Percentiles rank a stretch among this genome's conserved stretches.
These are phyloP conservation scores for Phytophthora multivora DNA, from an alignment of 352 stramenopile species.

Conservation along the genomic window DNA sequence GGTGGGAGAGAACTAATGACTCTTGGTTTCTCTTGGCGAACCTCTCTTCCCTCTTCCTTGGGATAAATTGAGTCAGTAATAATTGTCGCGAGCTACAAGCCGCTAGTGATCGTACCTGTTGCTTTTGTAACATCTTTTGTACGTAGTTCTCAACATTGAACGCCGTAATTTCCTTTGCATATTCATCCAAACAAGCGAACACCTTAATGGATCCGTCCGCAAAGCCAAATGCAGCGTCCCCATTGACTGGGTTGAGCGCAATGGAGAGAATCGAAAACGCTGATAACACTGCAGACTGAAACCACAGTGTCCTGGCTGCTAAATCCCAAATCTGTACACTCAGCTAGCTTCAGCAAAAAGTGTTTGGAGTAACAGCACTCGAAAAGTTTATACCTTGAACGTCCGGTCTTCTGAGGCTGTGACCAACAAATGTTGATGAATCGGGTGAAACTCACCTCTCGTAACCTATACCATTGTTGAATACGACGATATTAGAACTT, in stretches of 20 bases:
- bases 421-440: slow-evolving; percentile 67
- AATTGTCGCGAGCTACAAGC: background rate
- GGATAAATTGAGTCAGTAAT: slow-evolving; percentile 2
- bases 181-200: slow-evolving; percentile 57
- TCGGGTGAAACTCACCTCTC: slow-evolving; percentile 73
- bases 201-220: slow-evolving; percentile 66
- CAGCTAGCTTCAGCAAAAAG: background rate
- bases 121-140: slow-evolving; percentile 29
- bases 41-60: slow-evolving; percentile 50
- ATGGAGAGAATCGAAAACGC: slow-evolving; percentile 76
- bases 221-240: slow-evolving; percentile 74
- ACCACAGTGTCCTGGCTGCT: slow-evolving; percentile 58
- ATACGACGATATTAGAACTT: background rate
- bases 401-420: slow-evolving; percentile 84
- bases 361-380: background rate
- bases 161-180: slow-evolving; percentile 57
- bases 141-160: slow-evolving; percentile 60
- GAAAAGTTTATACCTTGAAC: slow-evolving; percentile 60
- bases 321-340: slow-evolving; percentile 78
- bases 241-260: slow-evolving; percentile 61
- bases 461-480: slow-evolving; percentile 50
- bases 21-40: slow-evolving; percentile 52
- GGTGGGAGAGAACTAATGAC: slow-evolving; percentile 72
- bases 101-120: slow-evolving; percentile 12
- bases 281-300: slow-evolving; percentile 79